Evolutionary conservation across 305 asterid genomes (phyloP).

Genomic region (Withania somnifera): DNA sequence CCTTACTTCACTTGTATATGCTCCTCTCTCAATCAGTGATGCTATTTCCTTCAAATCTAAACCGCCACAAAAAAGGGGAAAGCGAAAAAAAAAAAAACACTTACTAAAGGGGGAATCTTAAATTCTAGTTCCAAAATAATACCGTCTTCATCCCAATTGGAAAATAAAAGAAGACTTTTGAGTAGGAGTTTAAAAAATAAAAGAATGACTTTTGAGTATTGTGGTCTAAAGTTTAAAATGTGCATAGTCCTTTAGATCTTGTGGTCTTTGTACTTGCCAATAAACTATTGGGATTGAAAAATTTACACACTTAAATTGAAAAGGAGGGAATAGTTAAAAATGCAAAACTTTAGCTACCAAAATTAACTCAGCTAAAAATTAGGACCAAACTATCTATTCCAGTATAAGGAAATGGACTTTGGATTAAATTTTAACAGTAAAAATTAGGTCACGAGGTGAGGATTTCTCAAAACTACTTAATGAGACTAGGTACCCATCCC

Average conservation of each 20-base stretch:
- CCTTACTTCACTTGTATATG: slow-evolving; percentile 17
- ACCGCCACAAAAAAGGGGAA: background rate
- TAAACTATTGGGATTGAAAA: no score
- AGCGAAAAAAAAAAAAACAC: background rate
- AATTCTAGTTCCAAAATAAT: background rate
- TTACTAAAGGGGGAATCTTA: background rate
- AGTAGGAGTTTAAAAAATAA: no score
- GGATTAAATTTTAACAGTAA: background rate
- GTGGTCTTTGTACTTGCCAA: no score
- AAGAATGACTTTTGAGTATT: no score
- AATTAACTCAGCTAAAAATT: background rate
- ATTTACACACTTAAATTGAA: no score
- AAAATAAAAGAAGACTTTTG: no score
- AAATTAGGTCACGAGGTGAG: background rate
- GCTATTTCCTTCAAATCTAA: slow-evolving; percentile 20
- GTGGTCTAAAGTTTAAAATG: no score
- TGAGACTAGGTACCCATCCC: background rate
- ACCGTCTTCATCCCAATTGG: background rate
- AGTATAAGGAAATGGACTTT: background rate
- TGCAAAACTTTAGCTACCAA: background rate
- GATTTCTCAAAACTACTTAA: background rate
- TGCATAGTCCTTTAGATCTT: no score
- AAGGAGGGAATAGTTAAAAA: background rate
- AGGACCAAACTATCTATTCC: background rate
- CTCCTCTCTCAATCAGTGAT: slow-evolving; percentile 23